Percentiles rank a stretch among this genome's conserved stretches.
These are phyloP conservation scores for Whalleya microplaca DNA, from an alignment of 2,329 filamentous ascomycete species.

Conservation along the genomic window DNA sequence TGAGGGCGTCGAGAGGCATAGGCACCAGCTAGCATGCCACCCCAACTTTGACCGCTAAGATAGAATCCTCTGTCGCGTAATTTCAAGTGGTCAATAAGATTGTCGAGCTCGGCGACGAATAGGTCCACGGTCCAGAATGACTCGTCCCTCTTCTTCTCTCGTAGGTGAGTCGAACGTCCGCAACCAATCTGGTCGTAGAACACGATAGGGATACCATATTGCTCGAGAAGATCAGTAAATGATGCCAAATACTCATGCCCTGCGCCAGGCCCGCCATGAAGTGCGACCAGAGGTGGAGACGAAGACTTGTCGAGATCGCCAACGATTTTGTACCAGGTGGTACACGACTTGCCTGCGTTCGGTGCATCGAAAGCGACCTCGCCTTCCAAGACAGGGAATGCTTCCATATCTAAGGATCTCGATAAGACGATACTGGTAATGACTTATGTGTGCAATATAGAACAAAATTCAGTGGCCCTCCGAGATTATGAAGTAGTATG, in stretches of 20 bases:
- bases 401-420: not conserved
- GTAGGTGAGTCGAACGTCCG: constrained; percentile 6
- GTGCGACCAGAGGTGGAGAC: not conserved
- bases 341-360: constrained; percentile 22
- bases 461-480: too few species aligned
- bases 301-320: not conserved
- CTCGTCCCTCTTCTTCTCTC: constrained; percentile 7
- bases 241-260: constrained; percentile 11
- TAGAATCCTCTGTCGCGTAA: constrained; percentile 12
- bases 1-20: constrained; percentile 6
- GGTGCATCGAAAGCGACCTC: constrained; percentile 20
- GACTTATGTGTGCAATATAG: too few species aligned
- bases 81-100: constrained; percentile 8
- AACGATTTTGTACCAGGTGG: constrained; percentile 25
- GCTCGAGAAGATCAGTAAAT: constrained; percentile 4
- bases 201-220: constrained; percentile 9
- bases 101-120: constrained; percentile 10
- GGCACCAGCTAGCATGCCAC: constrained; percentile 9
- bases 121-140: constrained; percentile 13
- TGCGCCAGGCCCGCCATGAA: constrained; percentile 15
- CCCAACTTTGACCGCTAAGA: constrained; percentile 12
- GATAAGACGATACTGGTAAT: too few species aligned
- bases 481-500: too few species aligned
- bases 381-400: constrained; percentile 9
- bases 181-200: constrained; percentile 14